These are phyloP conservation scores for Phyllachora maydis DNA, from an alignment of 2,329 filamentous ascomycete species.

Conservation along the genomic window DNA sequence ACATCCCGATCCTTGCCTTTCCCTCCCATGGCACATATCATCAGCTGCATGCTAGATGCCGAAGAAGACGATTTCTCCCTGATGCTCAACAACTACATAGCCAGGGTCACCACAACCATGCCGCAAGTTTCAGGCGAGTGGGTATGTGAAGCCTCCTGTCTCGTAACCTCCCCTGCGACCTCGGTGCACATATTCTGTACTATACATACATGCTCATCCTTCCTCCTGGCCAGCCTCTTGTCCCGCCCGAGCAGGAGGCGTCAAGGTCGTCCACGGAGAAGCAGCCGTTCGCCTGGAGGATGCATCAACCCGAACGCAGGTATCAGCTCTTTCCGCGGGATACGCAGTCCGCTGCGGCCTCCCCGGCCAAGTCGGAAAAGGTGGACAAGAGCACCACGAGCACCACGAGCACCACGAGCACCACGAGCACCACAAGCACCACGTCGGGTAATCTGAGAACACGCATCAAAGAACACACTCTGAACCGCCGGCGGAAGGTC, in stretches of 20 bases:
- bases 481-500: slow-evolving; percentile 37
- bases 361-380: slow-evolving; percentile 21
- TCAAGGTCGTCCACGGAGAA: slow-evolving; percentile 12
- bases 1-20: no score
- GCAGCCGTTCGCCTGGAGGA: slow-evolving; percentile 34
- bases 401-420: no score
- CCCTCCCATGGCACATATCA: slow-evolving; percentile 39
- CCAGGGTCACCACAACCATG: slow-evolving; percentile 23
- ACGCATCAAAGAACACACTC: slow-evolving; percentile 34
- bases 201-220: not conserved
- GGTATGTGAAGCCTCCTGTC: no score
- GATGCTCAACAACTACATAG: slow-evolving; percentile 25
- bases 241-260: slow-evolving; percentile 9
- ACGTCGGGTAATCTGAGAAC: slow-evolving; percentile 21
- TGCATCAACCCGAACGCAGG: slow-evolving; percentile 35
- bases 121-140: slow-evolving; percentile 21
- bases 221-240: not conserved
- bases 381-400: no score
- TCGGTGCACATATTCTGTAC: not conserved
- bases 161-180: not conserved
- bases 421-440: slow-evolving; percentile 18
- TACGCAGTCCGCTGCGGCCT: slow-evolving; percentile 20
- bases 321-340: slow-evolving; percentile 40
- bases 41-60: slow-evolving; percentile 30
- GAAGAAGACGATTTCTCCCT: slow-evolving; percentile 18